Evolutionary conservation across 2,329 filamentous ascomycete species (phyloP), one percentile per base, ranked within the genome.

Genomic region (Trichoderma sp.): DNA sequence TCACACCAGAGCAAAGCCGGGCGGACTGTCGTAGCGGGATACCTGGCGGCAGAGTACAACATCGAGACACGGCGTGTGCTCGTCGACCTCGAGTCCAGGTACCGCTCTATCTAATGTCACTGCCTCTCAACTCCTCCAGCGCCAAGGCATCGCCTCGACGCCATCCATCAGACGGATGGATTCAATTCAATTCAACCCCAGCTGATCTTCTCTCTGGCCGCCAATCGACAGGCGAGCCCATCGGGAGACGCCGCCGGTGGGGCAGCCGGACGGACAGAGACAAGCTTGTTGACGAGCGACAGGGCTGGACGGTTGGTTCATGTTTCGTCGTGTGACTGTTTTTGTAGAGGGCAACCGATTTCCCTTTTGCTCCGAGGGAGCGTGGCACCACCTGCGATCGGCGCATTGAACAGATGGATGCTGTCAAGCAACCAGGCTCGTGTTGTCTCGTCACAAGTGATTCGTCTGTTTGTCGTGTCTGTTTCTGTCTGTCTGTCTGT

Each of bases 331-430:
- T 52, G 50, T 52, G 50, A 52, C 50, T 51, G 28, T 28, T 28
- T 24, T 24, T 24, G 2, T 24, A 24, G 21, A 30, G 26, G 24
- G 7, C n/a, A 9, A 28, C 28, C 17, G 26, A 9, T 15, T 7
- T 30, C n/a, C n/a, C n/a, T 30, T 51, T 52, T 52, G n/a, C 19
- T 34, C 48, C 7, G 10, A n/a, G 28, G 10, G 30, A 15, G 7
- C 28, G 28, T 52, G 50, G 50, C 50, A 52, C 50, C 50, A 52
- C 28, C 50, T 55, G 52, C 52, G 52, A 55, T 55, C 50, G 52
- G 52, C 52, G 52, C 34, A 55, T 39, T 5, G 9, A 19, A 47
- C 19, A 24, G 15, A 47, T 30, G 3, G 28, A 30, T 30, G 28
- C 28, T 7, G 28, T 30, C 28, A 30, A 30, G 28, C 28, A 7